A percentile compares a stretch with the other conserved stretches of the same genome.
phyloP scores from a whole-genome alignment of 1,139 yeast genomes.

The Geotrichum europaeum region DNA sequence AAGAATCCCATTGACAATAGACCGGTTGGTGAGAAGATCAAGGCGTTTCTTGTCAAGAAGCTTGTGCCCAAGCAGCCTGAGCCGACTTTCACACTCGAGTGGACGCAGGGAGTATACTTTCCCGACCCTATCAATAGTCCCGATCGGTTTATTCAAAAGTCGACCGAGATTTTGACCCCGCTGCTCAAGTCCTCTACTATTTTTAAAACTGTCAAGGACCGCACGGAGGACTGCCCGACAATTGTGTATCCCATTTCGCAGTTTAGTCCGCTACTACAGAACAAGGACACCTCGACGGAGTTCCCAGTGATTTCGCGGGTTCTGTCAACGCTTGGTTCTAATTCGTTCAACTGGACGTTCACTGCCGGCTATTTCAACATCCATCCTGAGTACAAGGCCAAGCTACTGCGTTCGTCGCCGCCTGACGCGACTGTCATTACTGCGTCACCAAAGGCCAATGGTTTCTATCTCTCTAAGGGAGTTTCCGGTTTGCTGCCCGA shows the following conservation, averaged over 20 bases:
- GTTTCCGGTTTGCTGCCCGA: constrained; percentile 77
- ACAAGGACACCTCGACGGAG: constrained; percentile 69
- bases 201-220: not conserved
- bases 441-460: constrained; percentile 87
- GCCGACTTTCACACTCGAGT: constrained; percentile 46
- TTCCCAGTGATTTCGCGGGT: constrained; percentile 60
- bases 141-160: constrained; percentile 50
- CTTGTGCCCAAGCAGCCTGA: constrained; percentile 15
- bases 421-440: constrained; percentile 62
- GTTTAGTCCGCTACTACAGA: constrained; percentile 65
- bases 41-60: constrained; percentile 4
- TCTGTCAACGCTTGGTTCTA: constrained; percentile 47
- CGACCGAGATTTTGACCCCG: constrained; percentile 54
- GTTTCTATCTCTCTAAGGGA: constrained; percentile 82
- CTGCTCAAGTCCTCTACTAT: constrained; percentile 36
- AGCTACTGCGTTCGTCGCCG: constrained; percentile 55
- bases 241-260: constrained; percentile 91
- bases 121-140: constrained; percentile 65
- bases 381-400: constrained; percentile 65
- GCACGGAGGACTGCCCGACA: constrained; percentile 8
- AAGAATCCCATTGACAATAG: not conserved
- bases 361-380: constrained; percentile 97
- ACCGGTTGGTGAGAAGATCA: not conserved
- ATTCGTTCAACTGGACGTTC: constrained; percentile 68
- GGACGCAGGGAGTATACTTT: constrained; percentile 70